phyloP scores from a whole-genome alignment of 441 rosid genomes.

The Populus hybrid region DNA sequence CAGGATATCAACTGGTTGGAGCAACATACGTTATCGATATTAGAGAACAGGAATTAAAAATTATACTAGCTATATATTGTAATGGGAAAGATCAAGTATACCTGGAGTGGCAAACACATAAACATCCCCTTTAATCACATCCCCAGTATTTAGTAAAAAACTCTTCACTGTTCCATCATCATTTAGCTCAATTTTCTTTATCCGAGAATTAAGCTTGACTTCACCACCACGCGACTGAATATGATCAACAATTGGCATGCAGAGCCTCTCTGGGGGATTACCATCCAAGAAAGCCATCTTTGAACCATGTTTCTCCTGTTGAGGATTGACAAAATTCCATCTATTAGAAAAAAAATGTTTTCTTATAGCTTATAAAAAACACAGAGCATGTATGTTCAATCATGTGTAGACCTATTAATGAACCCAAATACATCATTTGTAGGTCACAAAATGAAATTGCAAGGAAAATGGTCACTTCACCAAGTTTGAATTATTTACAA shows the following conservation, averaged over 20 bases:
- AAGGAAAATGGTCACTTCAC: too few species aligned
- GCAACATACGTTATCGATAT: conserved; percentile 17
- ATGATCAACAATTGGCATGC: conserved; percentile 81
- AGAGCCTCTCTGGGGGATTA: conserved; percentile 95
- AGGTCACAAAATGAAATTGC: too few species aligned
- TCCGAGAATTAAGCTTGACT: conserved; percentile 70
- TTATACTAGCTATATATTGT: background rate
- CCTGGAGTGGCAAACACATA: conserved; percentile 93
- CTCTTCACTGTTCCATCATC: conserved; percentile 73
- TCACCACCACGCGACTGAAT: conserved; percentile 83
- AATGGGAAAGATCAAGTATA: conserved; percentile 23
- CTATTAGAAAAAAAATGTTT: background rate
- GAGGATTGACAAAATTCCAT: conserved; percentile 3
- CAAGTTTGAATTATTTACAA: too few species aligned
- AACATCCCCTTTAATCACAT: conserved; percentile 69
- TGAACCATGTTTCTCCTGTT: conserved; percentile 94
- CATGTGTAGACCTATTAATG: background rate
- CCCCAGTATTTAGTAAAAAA: conserved; percentile 64
- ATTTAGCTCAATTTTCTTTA: conserved; percentile 76
- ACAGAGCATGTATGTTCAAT: background rate
- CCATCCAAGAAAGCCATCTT: conserved; percentile 99
- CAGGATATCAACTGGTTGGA: conserved; percentile 65
- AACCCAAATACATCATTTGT: too few species aligned
- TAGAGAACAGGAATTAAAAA: conserved; percentile 9
- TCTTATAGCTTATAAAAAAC: conserved; percentile 1